Evolutionary conservation across 2,329 filamentous ascomycete species (phyloP).

Genomic region (Diaporthe longicolla): DNA sequence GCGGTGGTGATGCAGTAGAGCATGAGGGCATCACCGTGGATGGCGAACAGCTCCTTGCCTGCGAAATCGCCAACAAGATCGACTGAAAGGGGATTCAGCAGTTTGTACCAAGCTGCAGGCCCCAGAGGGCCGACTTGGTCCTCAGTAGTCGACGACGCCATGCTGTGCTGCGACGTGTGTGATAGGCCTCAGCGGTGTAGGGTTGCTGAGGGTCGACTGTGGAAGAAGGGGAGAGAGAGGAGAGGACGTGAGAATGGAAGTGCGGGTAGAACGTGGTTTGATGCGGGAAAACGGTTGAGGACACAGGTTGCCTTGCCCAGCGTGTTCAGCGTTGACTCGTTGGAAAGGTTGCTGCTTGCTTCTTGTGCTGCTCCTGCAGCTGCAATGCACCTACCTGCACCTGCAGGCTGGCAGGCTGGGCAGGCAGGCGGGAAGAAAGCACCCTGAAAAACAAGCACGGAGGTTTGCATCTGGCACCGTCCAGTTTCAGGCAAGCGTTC

Average conservation of each 20-base stretch:
- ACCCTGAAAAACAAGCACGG: constrained; percentile 8
- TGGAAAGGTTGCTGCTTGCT: constrained; percentile 11
- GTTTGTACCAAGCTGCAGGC: constrained; percentile 42
- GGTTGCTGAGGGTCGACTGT: constrained; percentile 21
- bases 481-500: constrained; percentile 5
- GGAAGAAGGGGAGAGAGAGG: neutral
- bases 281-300: neutral
- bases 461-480: constrained; percentile 17
- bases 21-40: constrained; percentile 82
- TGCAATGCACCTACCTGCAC: neutral
- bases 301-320: neutral
- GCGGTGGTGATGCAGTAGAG: constrained; percentile 73
- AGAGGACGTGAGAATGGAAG: neutral
- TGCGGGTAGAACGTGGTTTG: neutral
- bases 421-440: neutral
- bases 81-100: constrained; percentile 55
- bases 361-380: neutral
- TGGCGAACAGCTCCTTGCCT: constrained; percentile 78
- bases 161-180: neutral
- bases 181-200: constrained; percentile 2
- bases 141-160: constrained; percentile 28
- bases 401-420: neutral
- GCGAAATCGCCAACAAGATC: constrained; percentile 83
- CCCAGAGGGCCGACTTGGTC: neutral
- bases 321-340: constrained; percentile 22